Conservation (phyloP, 179 eudicot species). For the Spinacia oleracea region DNA sequence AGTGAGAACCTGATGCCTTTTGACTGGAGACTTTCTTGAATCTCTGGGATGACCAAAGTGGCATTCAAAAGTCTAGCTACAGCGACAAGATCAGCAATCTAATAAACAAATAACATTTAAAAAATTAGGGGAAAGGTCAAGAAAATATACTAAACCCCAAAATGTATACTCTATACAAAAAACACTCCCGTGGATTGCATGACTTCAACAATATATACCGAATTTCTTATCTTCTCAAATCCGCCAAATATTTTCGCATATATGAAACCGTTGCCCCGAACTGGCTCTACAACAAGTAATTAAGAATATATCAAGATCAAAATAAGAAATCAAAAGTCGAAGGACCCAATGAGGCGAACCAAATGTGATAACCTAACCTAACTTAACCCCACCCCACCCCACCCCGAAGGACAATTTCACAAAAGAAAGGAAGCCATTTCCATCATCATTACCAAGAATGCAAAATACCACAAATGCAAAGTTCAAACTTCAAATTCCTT, state of each 20-base stretch:
- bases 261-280: slow-evolving; percentile 72
- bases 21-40: slow-evolving; percentile 74
- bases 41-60: slow-evolving; percentile 92
- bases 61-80: slow-evolving; percentile 91
- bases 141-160: slow-evolving; percentile 1
- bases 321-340: not conserved
- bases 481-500: not conserved
- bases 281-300: slow-evolving; percentile 53
- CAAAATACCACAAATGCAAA: not conserved
- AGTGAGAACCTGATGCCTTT: slow-evolving; percentile 75
- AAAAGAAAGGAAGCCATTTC: not conserved
- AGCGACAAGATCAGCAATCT: slow-evolving; percentile 94
- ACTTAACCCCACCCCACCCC: too few relatives aligned
- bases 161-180: too few relatives aligned
- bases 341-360: not conserved
- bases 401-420: not conserved
- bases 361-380: not conserved
- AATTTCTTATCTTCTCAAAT: slow-evolving; percentile 78
- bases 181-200: too few relatives aligned
- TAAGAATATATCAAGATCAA: not conserved
- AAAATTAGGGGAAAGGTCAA: not conserved
- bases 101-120: slow-evolving; percentile 29
- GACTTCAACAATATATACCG: slow-evolving; percentile 48
- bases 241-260: slow-evolving; percentile 91
- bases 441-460: not conserved